Conservation (phyloP, 1,139 yeast species). For the Candida sanyaensis region DNA sequence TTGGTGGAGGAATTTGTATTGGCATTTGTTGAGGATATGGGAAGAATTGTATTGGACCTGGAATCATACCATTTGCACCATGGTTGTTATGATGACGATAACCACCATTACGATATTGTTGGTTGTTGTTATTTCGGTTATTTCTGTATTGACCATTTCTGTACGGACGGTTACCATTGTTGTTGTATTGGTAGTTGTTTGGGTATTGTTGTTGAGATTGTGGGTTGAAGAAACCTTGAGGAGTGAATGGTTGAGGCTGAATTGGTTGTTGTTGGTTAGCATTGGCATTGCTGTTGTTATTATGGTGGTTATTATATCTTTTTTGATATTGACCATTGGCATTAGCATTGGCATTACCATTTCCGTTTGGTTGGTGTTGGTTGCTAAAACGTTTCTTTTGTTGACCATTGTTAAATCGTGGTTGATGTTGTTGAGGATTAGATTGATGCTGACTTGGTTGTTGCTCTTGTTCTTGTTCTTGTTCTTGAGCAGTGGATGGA, state of each 20-base stretch:
- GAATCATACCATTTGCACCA: slow-evolving; percentile 2
- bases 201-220: slow-evolving; percentile 23
- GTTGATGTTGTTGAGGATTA: slow-evolving; percentile 17
- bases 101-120: slow-evolving; percentile 11
- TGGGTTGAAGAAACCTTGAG: slow-evolving; percentile 25
- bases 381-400: slow-evolving; percentile 19
- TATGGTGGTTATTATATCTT: slow-evolving; percentile 14
- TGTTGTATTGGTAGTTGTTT: slow-evolving; percentile 25
- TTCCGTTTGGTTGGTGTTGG: slow-evolving; percentile 12
- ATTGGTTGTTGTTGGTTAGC: slow-evolving; percentile 13
- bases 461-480: slow-evolving; percentile 5
- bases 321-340: slow-evolving; percentile 18
- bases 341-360: slow-evolving; percentile 11
- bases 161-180: slow-evolving; percentile 3
- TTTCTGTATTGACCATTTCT: slow-evolving; percentile 13
- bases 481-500: not conserved
- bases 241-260: slow-evolving; percentile 21
- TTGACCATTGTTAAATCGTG: slow-evolving; percentile 11
- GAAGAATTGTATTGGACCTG: slow-evolving; percentile 8
- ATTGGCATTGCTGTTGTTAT: slow-evolving; percentile 13
- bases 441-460: slow-evolving; percentile 9
- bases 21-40: slow-evolving; percentile 21
- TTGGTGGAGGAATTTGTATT: slow-evolving; percentile 47
- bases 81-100: slow-evolving; percentile 10
- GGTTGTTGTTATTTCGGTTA: slow-evolving; percentile 10